Conservation (phyloP, 495 filamentous ascomycete genomes). For the Parathielavia appendiculata region DNA sequence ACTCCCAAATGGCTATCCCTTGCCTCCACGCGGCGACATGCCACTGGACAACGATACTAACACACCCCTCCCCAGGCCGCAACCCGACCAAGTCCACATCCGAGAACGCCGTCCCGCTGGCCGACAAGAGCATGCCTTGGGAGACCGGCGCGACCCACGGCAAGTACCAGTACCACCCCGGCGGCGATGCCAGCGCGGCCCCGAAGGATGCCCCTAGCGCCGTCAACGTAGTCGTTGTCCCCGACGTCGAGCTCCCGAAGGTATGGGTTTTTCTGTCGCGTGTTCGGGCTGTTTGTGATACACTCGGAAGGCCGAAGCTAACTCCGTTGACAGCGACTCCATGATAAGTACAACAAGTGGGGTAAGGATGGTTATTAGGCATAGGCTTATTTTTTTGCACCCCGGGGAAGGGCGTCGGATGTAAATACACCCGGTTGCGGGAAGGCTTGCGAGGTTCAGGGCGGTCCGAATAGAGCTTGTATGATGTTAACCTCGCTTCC, state of each 20-base stretch:
- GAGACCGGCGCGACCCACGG: constrained; percentile 56
- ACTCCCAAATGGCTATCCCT: not conserved
- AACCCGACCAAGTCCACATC: constrained; percentile 81
- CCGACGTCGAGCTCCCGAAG: constrained; percentile 88
- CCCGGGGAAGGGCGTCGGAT: constrained; percentile 1
- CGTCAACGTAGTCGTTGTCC: constrained; percentile 87
- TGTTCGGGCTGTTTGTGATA: too few species aligned
- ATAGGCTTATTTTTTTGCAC: constrained; percentile 2
- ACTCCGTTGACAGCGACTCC: constrained; percentile 58
- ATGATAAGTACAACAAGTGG: constrained; percentile 98
- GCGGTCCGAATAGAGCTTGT: constrained; percentile 24
- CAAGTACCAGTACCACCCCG: constrained; percentile 92
- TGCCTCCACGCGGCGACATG: not conserved
- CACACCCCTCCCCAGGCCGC: constrained; percentile 52
- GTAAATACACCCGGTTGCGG: constrained; percentile 21
- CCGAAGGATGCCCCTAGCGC: constrained; percentile 90
- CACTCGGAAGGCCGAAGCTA: not conserved
- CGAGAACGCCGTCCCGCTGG: constrained; percentile 71
- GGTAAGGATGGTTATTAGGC: constrained; percentile 77
- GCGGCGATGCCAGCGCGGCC: constrained; percentile 68
- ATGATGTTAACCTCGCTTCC: constrained; percentile 11
- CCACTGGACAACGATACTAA: not conserved
- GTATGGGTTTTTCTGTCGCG: too few species aligned
- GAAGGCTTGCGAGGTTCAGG: not conserved
- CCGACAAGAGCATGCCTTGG: constrained; percentile 81